These are phyloP conservation scores for Aspergillus brasiliensis DNA, from an alignment of 2,329 filamentous ascomycete species.

Conservation along the genomic window DNA sequence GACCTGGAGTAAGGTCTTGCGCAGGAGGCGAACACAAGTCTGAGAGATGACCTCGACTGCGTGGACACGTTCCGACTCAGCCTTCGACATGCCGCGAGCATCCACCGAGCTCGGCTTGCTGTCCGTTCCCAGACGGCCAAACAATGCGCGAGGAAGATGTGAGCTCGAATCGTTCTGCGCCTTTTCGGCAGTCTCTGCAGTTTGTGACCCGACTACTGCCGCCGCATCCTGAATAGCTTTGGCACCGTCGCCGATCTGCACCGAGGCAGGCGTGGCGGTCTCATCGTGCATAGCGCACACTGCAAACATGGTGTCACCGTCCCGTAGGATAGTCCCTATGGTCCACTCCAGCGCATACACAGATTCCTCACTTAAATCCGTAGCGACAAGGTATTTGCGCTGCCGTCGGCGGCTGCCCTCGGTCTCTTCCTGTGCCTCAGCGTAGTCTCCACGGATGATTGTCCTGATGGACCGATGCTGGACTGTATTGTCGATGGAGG, in stretches of 20 bases:
- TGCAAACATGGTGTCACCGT: constrained; percentile 90
- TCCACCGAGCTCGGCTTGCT: constrained; percentile 49
- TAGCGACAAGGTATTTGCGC: constrained; percentile 92
- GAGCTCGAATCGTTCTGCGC: constrained; percentile 36
- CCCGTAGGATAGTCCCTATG: constrained; percentile 88
- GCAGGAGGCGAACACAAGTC: constrained; percentile 77
- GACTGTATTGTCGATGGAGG: constrained; percentile 71
- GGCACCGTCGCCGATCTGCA: constrained; percentile 69
- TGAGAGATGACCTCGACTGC: constrained; percentile 84
- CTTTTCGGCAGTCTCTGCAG: constrained; percentile 58
- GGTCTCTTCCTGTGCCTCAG: constrained; percentile 69
- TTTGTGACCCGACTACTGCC: constrained; percentile 62
- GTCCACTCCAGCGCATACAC: constrained; percentile 97
- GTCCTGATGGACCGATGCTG: constrained; percentile 83
- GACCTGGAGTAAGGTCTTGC: constrained; percentile 90
- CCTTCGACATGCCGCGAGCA: constrained; percentile 56
- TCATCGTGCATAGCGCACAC: constrained; percentile 96
- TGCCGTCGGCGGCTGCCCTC: constrained; percentile 76
- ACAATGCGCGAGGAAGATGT: constrained; percentile 32
- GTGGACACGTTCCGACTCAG: constrained; percentile 76
- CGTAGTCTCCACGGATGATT: constrained; percentile 85
- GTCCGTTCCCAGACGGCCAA: constrained; percentile 39
- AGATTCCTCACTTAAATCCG: constrained; percentile 90
- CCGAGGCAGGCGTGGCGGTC: constrained; percentile 42
- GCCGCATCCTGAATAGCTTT: constrained; percentile 76